These are phyloP conservation scores for Spergularia marina DNA, from an alignment of 148 eudicot genomes.

Conservation along the genomic window DNA sequence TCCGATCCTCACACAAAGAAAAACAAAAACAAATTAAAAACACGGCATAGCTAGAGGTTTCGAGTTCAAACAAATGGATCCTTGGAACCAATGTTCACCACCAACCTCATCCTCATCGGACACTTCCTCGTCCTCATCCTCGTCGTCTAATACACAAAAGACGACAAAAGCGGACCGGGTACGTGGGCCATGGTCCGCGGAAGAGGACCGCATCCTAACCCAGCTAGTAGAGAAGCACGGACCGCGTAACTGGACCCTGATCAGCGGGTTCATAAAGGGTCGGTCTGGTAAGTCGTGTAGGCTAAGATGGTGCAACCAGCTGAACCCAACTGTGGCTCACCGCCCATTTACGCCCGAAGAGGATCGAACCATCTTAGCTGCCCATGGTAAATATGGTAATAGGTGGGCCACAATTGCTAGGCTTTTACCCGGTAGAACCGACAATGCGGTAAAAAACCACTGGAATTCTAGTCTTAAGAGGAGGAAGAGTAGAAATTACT, in stretches of 20 bases:
- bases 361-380: not conserved
- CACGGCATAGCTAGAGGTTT: not conserved
- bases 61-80: no score
- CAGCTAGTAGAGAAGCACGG: slow-evolving; percentile 1
- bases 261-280: not conserved
- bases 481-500: not conserved
- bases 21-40: not conserved
- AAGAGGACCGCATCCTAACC: slow-evolving; percentile 11
- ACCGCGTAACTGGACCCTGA: not conserved
- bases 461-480: slow-evolving; percentile 9
- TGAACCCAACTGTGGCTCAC: not conserved
- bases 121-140: not conserved
- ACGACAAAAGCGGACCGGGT: not conserved
- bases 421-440: slow-evolving; percentile 8
- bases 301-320: slow-evolving; percentile 12
- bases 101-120: not conserved
- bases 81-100: no score
- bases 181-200: slow-evolving; percentile 4
- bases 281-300: slow-evolving; percentile 7
- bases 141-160: not conserved
- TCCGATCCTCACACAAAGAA: no score
- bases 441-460: slow-evolving; percentile 1
- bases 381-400: not conserved
- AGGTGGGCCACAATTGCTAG: slow-evolving; percentile 2
- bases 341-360: not conserved